Conservation (phyloP, 441 rosid species). For the Theobroma grandiflorum region DNA sequence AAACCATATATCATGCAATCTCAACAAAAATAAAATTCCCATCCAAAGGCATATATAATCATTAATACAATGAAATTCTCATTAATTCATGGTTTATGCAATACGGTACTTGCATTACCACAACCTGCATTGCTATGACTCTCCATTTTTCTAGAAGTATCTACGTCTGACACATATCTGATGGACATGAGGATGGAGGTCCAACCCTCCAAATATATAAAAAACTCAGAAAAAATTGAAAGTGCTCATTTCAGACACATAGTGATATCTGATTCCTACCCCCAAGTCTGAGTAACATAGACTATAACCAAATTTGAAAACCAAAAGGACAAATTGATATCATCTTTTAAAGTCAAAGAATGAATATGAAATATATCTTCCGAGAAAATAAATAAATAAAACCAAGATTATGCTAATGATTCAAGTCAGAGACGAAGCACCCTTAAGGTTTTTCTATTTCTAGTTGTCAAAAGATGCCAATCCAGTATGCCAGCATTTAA, state of each 20-base stretch:
- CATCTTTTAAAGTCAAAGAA: slow-evolving; percentile 10
- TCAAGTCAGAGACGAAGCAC: neutral
- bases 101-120: neutral
- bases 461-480: neutral
- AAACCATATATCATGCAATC: neutral
- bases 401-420: neutral
- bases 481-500: neutral
- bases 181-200: too few species aligned
- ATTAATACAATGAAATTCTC: neutral
- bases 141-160: too few species aligned
- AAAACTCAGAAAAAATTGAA: too few species aligned
- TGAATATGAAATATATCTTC: neutral
- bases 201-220: too few species aligned
- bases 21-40: neutral
- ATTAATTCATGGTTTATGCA: neutral
- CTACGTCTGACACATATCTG: too few species aligned
- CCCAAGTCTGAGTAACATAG: too few species aligned
- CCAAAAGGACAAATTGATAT: neutral
- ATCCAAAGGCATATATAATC: slow-evolving; percentile 5
- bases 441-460: slow-evolving; percentile 13
- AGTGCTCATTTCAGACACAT: too few species aligned
- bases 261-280: too few species aligned
- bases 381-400: neutral
- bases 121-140: too few species aligned
- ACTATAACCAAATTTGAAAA: neutral